These are phyloP conservation scores for Perilla frutescens DNA, from an alignment of 257 asterid species.

Conservation along the genomic window DNA sequence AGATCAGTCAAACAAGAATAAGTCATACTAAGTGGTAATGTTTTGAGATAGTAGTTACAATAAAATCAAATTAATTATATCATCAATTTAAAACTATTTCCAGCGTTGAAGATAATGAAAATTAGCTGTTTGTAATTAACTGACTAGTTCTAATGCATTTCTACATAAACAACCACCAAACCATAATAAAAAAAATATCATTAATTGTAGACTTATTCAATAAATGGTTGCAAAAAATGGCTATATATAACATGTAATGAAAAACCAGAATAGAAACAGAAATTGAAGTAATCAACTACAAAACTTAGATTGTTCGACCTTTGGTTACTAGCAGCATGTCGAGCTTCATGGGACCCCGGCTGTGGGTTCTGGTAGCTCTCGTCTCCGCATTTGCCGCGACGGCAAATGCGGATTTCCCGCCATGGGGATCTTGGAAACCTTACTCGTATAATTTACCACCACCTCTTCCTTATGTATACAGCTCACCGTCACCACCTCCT, in stretches of 20 bases:
- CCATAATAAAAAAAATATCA: background rate
- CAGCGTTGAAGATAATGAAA: slow-evolving; percentile 23
- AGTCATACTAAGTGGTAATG: background rate
- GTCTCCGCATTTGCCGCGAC: background rate
- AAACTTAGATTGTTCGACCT: background rate
- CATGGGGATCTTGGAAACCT: background rate
- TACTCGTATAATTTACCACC: background rate
- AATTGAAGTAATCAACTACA: background rate
- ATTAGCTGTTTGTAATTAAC: slow-evolving; percentile 17
- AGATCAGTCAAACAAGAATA: slow-evolving; percentile 14
- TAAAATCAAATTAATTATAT: background rate
- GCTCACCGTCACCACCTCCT: slow-evolving; percentile 4
- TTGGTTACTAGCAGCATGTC: background rate
- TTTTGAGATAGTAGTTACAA: background rate
- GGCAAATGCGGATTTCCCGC: background rate
- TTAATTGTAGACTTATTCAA: slow-evolving; percentile 29
- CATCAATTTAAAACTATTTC: background rate
- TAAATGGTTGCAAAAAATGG: background rate
- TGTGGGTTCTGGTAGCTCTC: slow-evolving; percentile 40
- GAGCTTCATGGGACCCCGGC: slow-evolving; percentile 31
- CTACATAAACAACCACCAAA: slow-evolving; percentile 13
- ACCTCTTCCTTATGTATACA: background rate
- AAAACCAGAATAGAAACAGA: background rate
- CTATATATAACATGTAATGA: background rate
- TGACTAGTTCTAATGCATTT: slow-evolving; percentile 37